Conservation (phyloP, 2,329 filamentous ascomycete genomes). For the Pseudogymnoascus sp. region DNA sequence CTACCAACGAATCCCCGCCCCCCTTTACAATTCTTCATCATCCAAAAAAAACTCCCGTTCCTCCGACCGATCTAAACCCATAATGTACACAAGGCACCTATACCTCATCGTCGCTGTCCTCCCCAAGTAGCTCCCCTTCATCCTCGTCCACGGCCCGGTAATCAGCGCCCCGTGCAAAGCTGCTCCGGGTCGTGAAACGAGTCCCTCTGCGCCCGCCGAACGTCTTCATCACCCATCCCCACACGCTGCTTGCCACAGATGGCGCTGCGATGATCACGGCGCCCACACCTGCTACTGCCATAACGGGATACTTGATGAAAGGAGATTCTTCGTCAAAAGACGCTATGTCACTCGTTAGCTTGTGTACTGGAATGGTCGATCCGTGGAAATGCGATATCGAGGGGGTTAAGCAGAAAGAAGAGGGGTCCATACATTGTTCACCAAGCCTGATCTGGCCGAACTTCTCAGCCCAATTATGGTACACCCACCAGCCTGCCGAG, state of each 20-base stretch:
- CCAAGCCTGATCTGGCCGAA: constrained; percentile 90
- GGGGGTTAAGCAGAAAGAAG: no score
- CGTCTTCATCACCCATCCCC: constrained; percentile 53
- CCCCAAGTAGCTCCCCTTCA: constrained; percentile 87
- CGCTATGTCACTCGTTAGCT: constrained; percentile 20
- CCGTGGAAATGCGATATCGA: not conserved
- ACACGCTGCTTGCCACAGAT: constrained; percentile 63
- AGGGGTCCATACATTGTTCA: constrained; percentile 44
- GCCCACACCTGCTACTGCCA: constrained; percentile 58
- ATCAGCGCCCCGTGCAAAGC: constrained; percentile 83
- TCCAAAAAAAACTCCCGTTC: constrained; percentile 1
- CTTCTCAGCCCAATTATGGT: constrained; percentile 76
- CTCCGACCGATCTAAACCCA: constrained; percentile 1
- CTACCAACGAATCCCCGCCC: not conserved
- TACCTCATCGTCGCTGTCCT: constrained; percentile 87
- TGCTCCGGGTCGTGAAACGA: constrained; percentile 76
- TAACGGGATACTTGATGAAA: constrained; percentile 76
- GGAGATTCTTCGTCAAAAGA: constrained; percentile 63
- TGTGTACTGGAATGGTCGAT: not conserved
- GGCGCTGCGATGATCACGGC: constrained; percentile 59
- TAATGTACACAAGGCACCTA: constrained; percentile 25
- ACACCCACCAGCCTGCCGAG: constrained; percentile 76
- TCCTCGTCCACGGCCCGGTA: constrained; percentile 87
- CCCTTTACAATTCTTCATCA: not conserved
- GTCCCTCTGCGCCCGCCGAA: constrained; percentile 44